Percentiles rank a stretch among this genome's conserved stretches.
These are phyloP conservation scores for Kwoniella dendrophila DNA, from an alignment of 768 basidiomycete genomes.

Conservation along the genomic window DNA sequence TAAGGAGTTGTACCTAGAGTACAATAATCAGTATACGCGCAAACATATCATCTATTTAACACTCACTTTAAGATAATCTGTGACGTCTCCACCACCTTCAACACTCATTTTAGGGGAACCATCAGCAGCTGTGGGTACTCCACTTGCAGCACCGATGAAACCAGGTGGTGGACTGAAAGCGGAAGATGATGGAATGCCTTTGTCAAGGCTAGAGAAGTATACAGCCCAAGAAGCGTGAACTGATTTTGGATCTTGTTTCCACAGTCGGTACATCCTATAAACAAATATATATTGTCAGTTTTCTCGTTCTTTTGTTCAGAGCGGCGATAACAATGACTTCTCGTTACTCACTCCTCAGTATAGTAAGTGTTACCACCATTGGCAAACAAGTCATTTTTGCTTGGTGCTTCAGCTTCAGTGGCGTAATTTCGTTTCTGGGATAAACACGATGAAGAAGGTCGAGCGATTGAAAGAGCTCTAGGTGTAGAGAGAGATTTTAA, in stretches of 20 bases:
- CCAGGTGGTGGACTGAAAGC: constrained; percentile 85
- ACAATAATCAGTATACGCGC: not conserved
- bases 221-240: constrained; percentile 93
- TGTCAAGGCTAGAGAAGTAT: constrained; percentile 92
- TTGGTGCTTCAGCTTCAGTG: constrained; percentile 49
- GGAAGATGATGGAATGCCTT: constrained; percentile 67
- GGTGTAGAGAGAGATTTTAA: not conserved
- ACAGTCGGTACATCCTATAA: constrained; percentile 76
- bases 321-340: no score
- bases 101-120: constrained; percentile 77
- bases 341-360: constrained; percentile 67
- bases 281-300: not conserved
- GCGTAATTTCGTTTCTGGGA: constrained; percentile 38
- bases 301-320: not conserved
- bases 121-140: constrained; percentile 66
- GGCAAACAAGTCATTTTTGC: constrained; percentile 65
- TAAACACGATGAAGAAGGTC: constrained; percentile 16
- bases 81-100: constrained; percentile 66
- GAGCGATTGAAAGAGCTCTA: constrained; percentile 4
- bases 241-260: constrained; percentile 75
- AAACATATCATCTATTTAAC: no score
- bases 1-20: constrained; percentile 94
- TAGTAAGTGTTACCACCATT: constrained; percentile 95
- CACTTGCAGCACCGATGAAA: constrained; percentile 59
- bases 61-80: constrained; percentile 89